Base-by-base conservation (phyloP, 257 asterid species). In the Primulina eburnea region DNA sequence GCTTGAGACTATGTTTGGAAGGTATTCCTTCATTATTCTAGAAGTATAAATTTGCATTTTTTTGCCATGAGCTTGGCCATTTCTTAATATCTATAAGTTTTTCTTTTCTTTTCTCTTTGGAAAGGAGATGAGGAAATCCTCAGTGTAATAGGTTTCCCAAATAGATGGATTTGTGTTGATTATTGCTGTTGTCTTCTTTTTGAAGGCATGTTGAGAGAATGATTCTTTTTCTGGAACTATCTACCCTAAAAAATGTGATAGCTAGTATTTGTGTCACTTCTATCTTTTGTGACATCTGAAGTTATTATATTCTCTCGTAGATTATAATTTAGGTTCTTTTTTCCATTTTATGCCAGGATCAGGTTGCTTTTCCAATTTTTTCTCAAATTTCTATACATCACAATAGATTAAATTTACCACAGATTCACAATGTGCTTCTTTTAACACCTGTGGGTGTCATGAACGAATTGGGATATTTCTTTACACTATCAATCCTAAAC, bases 1-100 rank as follows among this genome's bases (percentile, higher is more conserved):
- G 85, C 97, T 93, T 67, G 97, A 90, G 82, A 86, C 96, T 76
- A 81, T 78, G 20, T 90, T 82, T 74, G 74, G 81, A 84, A 93
- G 98, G 96, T 92, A 86, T 68, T 63, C 76, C 69, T 68, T 75
- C 34, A 8, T 65, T 28, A 16, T 38, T 64, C 40, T 20, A 24
- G 6, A 35, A 50, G 35, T 70, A 50, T 65, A 67, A 64, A 38
- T 2, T 62, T 50, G 57, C 8, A n/a, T 35, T 62, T 8, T 50
- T 50, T 17, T 50, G 20, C 21, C 5, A 50, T 50, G 17, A 50
- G 57, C 57, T 1, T 16, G 21, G 7, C 57, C 12, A 35, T 29
- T 75, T 20, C 14, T 38, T 37, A 29, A 17, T 8, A 21, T 3
- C 61, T 61, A 52, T 8, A 58, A 4, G 24, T 57, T 56, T 38